Conservation (phyloP, 306 rosid genomes). For the Rosa persica region DNA sequence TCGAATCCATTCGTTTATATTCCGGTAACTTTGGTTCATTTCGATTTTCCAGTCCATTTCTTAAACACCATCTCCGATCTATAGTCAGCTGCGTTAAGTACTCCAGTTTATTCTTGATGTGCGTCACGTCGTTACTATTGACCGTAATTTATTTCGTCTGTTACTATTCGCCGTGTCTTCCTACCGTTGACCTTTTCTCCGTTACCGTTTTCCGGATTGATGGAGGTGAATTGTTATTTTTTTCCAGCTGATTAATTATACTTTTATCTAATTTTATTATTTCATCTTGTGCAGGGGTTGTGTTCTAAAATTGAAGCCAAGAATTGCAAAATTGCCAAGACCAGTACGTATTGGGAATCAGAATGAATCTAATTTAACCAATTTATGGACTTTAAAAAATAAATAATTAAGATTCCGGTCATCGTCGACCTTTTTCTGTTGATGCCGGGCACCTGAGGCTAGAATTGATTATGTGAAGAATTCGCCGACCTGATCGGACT, state of each 20-base stretch:
- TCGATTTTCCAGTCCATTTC: background rate
- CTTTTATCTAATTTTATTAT: background rate
- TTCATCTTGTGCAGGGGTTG: background rate
- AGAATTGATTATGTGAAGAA: background rate
- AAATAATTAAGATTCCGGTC: background rate
- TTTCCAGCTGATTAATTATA: background rate
- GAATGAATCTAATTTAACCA: background rate
- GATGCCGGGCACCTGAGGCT: slow-evolving; percentile 23
- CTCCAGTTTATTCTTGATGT: no score
- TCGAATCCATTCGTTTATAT: background rate
- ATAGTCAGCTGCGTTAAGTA: background rate
- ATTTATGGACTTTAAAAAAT: background rate
- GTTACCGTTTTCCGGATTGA: background rate
- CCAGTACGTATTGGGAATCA: background rate
- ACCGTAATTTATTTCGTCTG: background rate
- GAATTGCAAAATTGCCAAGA: background rate
- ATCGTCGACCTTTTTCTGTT: background rate
- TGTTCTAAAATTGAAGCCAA: background rate
- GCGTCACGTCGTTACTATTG: background rate
- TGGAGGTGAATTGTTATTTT: background rate
- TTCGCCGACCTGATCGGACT: background rate
- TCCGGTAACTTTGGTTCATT: background rate
- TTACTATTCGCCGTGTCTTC: background rate
- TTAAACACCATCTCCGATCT: background rate
- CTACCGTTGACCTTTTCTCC: background rate